phyloP scores from a whole-genome alignment of 2,329 filamentous ascomycete genomes.

The Diaporthe vexans region DNA sequence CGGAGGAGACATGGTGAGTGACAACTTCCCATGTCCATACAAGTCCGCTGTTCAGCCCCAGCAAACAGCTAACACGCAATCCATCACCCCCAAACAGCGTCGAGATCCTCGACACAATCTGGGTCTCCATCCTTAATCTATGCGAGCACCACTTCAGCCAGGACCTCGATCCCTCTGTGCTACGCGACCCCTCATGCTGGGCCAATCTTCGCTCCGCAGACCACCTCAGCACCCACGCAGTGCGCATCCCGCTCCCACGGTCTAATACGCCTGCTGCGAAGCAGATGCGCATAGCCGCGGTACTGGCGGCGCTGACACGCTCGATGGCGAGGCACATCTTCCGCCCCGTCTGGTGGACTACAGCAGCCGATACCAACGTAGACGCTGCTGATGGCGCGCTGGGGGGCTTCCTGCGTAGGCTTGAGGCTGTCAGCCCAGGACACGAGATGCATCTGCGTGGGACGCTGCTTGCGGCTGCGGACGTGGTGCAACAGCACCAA shows the following conservation, averaged over 20 bases:
- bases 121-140: conserved; percentile 51
- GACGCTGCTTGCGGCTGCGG: conserved; percentile 47
- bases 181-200: conserved; percentile 52
- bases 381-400: conserved; percentile 47
- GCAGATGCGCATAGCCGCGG: conserved; percentile 54
- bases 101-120: conserved; percentile 52
- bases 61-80: neutral
- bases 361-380: conserved; percentile 39
- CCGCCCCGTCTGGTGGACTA: conserved; percentile 50
- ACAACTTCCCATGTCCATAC: neutral
- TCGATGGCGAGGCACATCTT: conserved; percentile 52
- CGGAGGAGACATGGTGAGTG: conserved; percentile 51
- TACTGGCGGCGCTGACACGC: conserved; percentile 51
- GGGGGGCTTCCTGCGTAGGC: conserved; percentile 48
- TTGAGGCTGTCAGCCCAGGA: conserved; percentile 49
- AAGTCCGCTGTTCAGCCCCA: neutral
- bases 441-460: conserved; percentile 51
- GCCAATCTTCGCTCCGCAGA: conserved; percentile 50
- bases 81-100: conserved; percentile 43
- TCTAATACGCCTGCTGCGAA: conserved; percentile 54
- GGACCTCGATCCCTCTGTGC: conserved; percentile 50
- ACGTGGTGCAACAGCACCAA: neutral
- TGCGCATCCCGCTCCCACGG: conserved; percentile 51
- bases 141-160: conserved; percentile 51
- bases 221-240: conserved; percentile 50